A percentile compares a stretch with the other conserved stretches of the same genome.
Conservation (phyloP, 2,329 filamentous ascomycete species). For the Colletotrichum sidae region DNA sequence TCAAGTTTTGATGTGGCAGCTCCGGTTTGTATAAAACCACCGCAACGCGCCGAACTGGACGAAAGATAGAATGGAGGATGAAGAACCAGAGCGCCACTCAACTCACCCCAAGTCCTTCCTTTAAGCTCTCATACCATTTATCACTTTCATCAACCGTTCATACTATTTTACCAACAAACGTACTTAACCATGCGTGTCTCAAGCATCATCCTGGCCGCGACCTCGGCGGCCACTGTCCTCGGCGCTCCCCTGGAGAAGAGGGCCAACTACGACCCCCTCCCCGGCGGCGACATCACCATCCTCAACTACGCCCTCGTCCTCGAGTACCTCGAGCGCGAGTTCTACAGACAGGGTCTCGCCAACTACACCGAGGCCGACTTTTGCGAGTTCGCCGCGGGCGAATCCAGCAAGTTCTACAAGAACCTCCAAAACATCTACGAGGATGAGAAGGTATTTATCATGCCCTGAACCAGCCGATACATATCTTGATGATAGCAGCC, state of each 20-base stretch:
- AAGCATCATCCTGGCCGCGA: constrained; percentile 22
- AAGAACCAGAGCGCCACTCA: background rate
- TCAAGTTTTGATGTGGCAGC: too few relatives aligned
- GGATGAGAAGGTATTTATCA: constrained; percentile 59
- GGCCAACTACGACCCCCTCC: constrained; percentile 38
- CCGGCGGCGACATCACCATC: constrained; percentile 46
- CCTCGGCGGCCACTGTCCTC: constrained; percentile 20
- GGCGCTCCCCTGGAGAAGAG: constrained; percentile 33
- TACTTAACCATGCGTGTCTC: constrained; percentile 29
- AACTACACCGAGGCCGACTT: constrained; percentile 68
- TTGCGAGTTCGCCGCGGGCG: constrained; percentile 59
- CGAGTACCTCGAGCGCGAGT: constrained; percentile 70
- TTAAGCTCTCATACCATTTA: background rate
- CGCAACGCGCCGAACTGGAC: too few relatives aligned
- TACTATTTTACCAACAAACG: background rate
- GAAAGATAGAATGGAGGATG: too few relatives aligned
- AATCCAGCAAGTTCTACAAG: constrained; percentile 60
- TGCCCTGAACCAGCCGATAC: background rate
- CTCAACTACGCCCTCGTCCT: constrained; percentile 62
- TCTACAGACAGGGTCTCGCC: constrained; percentile 70
- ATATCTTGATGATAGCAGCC: background rate
- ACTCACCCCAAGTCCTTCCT: constrained; percentile 21
- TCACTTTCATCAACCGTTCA: background rate
- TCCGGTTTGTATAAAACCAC: too few relatives aligned
- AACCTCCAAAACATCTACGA: constrained; percentile 66